phyloP scores from a whole-genome alignment of 345 rosid genomes.

The Microcos paniculata region DNA sequence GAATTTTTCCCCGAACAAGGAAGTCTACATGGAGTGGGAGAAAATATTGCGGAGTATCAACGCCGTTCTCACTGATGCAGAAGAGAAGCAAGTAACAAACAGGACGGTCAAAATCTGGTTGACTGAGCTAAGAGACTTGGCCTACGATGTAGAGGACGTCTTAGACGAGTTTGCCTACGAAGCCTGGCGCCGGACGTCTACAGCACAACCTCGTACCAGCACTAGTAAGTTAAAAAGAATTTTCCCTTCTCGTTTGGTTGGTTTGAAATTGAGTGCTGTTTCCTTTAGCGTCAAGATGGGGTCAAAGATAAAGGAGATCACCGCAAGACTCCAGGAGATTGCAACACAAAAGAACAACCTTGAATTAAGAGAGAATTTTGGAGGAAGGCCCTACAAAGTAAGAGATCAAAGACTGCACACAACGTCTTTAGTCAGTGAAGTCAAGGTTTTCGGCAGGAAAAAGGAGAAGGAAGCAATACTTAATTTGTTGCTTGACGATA shows the following conservation, averaged over 20 bases:
- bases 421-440: constrained; percentile 5
- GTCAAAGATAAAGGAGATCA: constrained; percentile 12
- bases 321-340: not conserved
- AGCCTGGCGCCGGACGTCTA: not conserved
- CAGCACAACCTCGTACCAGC: too few relatives aligned
- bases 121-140: constrained; percentile 3
- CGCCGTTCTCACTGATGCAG: not conserved
- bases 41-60: not conserved
- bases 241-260: not conserved
- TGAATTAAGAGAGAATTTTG: constrained; percentile 1
- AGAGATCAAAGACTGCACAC: constrained; percentile 8
- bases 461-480: constrained; percentile 20
- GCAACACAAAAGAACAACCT: not conserved
- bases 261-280: not conserved
- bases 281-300: constrained; percentile 13
- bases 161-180: constrained; percentile 20
- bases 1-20: not conserved
- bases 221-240: not conserved
- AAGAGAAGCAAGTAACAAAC: constrained; percentile 6
- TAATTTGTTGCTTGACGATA: constrained; percentile 6
- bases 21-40: not conserved
- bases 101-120: not conserved
- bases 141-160: constrained; percentile 23
- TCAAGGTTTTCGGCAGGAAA: constrained; percentile 27
- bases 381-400: not conserved